Conservation (phyloP, 495 filamentous ascomycete species). For the Trichoderma reesei region DNA sequence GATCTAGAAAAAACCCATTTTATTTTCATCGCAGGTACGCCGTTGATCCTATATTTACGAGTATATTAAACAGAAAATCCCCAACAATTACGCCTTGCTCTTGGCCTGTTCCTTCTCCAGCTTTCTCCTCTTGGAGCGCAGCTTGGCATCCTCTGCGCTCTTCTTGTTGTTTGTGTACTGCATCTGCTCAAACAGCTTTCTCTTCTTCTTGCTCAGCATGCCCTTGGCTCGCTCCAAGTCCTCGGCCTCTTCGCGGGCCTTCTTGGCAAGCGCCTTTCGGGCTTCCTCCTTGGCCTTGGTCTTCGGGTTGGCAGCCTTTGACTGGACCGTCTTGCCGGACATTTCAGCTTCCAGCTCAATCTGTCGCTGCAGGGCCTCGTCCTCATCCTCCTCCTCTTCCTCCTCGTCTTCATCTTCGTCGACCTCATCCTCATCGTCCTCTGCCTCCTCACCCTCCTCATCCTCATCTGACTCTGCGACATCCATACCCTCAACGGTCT, state of each 20-base stretch:
- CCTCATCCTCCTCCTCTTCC: conserved; percentile 37
- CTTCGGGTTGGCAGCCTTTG: conserved; percentile 36
- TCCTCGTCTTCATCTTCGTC: conserved; percentile 27
- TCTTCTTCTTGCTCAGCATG: conserved; percentile 87
- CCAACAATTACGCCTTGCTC: conserved; percentile 17
- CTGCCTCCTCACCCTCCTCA: conserved; percentile 35
- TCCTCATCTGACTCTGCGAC: conserved; percentile 20
- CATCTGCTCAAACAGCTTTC: conserved; percentile 88
- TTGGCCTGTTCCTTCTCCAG: conserved; percentile 56
- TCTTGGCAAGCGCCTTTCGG: conserved; percentile 59
- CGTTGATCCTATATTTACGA: neutral
- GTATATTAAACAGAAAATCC: conserved; percentile 6
- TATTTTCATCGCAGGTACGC: conserved; percentile 13
- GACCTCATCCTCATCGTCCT: conserved; percentile 30
- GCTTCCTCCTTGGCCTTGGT: conserved; percentile 51
- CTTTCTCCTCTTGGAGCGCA: conserved; percentile 81
- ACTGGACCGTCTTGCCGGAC: conserved; percentile 54
- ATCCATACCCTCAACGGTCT: conserved; percentile 28
- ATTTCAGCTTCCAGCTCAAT: conserved; percentile 87
- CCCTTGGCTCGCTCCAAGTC: conserved; percentile 80
- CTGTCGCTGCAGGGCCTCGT: conserved; percentile 36
- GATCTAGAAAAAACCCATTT: conserved; percentile 23
- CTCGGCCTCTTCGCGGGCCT: conserved; percentile 65
- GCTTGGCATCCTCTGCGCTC: conserved; percentile 60
- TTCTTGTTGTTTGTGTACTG: conserved; percentile 77